Evolutionary conservation across 208 protist genomes (phyloP).

Genomic region (Vickermania spadyakhi): DNA sequence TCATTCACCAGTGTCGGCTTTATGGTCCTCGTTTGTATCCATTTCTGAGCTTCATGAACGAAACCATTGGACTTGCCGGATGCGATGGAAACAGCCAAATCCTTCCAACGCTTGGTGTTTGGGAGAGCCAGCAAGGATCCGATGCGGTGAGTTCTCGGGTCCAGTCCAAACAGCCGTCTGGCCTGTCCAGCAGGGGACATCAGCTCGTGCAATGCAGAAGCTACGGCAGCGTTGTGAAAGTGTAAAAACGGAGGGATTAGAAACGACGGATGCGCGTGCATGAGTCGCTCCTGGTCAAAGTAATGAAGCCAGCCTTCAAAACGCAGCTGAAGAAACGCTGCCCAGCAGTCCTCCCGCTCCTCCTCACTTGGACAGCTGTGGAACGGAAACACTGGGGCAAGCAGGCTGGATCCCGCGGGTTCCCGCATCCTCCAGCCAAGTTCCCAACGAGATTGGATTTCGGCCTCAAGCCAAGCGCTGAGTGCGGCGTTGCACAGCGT

Average conservation of each 20-base stretch:
- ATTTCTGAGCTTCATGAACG: conserved; percentile 26
- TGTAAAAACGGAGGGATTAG: conserved; percentile 20
- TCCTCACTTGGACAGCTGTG: no score
- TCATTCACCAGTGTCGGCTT: no score
- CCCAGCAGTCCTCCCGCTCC: no score
- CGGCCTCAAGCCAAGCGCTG: conserved; percentile 24
- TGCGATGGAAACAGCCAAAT: conserved; percentile 17
- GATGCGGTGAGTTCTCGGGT: conserved; percentile 24
- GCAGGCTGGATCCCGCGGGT: no score
- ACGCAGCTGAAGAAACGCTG: conserved; percentile 35
- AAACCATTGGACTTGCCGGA: conserved; percentile 35
- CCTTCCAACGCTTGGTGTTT: conserved; percentile 9
- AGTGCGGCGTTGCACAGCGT: conserved; percentile 27
- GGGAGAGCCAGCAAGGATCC: conserved; percentile 38
- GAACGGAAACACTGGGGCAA: no score
- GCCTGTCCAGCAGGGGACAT: conserved; percentile 51
- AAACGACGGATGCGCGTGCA: conserved; percentile 28
- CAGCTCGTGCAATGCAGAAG: conserved; percentile 14
- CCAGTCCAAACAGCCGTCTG: conserved; percentile 30
- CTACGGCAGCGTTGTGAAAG: conserved; percentile 17
- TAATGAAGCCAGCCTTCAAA: conserved; percentile 57
- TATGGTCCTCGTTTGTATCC: no score
- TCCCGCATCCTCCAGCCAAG: no score
- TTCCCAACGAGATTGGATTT: conserved; percentile 26
- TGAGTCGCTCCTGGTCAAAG: conserved; percentile 36